Base-by-base conservation (phyloP, 345 rosid species). In the Isatis tinctoria region DNA sequence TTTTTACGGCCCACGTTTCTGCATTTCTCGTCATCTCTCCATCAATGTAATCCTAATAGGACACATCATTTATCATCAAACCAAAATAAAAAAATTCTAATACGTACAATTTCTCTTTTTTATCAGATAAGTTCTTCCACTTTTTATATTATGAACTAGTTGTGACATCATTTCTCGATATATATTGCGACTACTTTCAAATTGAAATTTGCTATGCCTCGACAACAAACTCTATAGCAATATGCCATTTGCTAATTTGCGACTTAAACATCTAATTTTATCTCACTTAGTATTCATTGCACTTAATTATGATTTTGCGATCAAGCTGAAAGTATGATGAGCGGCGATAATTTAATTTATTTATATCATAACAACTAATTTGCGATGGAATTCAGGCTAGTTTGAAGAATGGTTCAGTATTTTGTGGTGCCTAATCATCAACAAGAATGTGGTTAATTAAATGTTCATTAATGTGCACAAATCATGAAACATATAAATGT, bases 31-130 rank as follows among this genome's bases (percentile, higher is more conserved):
- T 70, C 65, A 58, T 44, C 57, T 70, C 45, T 70, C 56, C 74
- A 32, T 73, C 70, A 43, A 22, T 53, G 64, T 64, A 53, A 63
- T 73, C 64, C 49, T 64, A 41, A 63, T 54, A 60, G 70, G 70
- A 73, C 76, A 73, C 70, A 73, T 73, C 64, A 52, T 52, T 22
- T 40, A 24, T 63, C 63, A 41, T 72, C 54, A 51, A 30, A 28
- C 32, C 70, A 32, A 63, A 37, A 49, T 20, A 10, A 18, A 71
- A 26, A 30, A 27, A 22, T 18, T 17, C 27, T 30, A 30, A 32
- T 6, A 32, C 39, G 18, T 49, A 54, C 7, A 5, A 13, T 52
- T 1, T 16, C 8, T 2, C 2, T 52, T 6, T 51, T 28, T 26
- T 53, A 53, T 26, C 53, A 9, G 27, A 18, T 48, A 48, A 48